A percentile compares a stretch with the other conserved stretches of the same genome.
phyloP scores from a whole-genome alignment of 805 yeast species.

The Yamadazyma insecticola region DNA sequence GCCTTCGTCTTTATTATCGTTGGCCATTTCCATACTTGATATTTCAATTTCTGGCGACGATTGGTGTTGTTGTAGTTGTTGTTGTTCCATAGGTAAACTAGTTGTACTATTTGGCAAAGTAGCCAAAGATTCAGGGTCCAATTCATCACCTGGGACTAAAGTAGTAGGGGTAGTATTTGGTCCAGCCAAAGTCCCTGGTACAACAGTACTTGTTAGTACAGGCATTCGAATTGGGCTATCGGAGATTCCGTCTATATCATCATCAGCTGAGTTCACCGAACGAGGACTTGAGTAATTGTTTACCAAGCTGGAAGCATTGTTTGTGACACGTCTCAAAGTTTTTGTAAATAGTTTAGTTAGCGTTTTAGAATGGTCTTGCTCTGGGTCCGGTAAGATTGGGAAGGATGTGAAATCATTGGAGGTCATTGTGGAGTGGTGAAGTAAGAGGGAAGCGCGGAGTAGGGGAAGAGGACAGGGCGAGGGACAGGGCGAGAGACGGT shows the following conservation, averaged over 20 bases:
- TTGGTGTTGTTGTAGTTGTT: no score
- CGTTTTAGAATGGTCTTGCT: constrained; percentile 27
- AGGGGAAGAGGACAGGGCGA: no score
- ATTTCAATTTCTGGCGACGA: constrained; percentile 1
- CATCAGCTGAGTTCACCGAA: constrained; percentile 8
- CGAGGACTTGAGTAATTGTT: constrained; percentile 11
- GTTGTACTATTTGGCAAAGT: no score
- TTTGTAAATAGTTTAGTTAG: constrained; percentile 30
- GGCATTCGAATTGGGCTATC: constrained; percentile 6
- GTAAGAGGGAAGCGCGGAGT: no score
- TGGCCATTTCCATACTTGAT: constrained; percentile 1
- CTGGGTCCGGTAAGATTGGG: constrained; percentile 42
- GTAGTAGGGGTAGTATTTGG: no score
- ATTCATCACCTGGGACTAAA: no score
- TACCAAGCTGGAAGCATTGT: constrained; percentile 37
- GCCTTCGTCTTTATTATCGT: constrained; percentile 1
- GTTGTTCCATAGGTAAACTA: no score
- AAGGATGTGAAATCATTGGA: constrained; percentile 33
- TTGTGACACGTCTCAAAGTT: constrained; percentile 38
- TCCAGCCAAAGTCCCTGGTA: no score
- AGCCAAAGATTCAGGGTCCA: no score
- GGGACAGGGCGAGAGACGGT: no score
- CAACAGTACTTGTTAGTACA: constrained; percentile 2
- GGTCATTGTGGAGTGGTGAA: no score
- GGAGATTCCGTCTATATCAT: constrained; percentile 4